Conservation (phyloP, 306 rosid species). For the Fagus crenata region DNA sequence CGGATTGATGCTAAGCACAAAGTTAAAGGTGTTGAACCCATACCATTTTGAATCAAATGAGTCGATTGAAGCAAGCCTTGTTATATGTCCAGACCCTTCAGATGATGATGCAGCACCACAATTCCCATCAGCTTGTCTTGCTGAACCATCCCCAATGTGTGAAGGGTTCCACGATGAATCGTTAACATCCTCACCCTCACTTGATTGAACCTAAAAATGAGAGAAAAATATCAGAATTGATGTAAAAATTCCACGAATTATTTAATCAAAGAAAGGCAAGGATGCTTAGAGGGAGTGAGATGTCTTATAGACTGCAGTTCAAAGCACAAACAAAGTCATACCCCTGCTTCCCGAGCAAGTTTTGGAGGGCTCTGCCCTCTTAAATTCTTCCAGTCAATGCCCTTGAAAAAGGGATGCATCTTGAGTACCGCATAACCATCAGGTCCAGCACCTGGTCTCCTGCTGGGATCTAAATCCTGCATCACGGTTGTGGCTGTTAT, state of each 20-base stretch:
- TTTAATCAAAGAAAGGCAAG: slow-evolving; percentile 13
- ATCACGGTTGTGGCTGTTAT: slow-evolving; percentile 19
- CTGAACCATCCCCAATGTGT: slow-evolving; percentile 69
- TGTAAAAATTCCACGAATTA: background rate
- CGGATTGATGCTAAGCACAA: slow-evolving; percentile 18
- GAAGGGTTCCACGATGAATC: slow-evolving; percentile 83
- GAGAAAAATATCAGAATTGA: slow-evolving; percentile 7
- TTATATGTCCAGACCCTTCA: slow-evolving; percentile 57
- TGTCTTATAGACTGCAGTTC: slow-evolving; percentile 25
- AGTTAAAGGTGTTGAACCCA: slow-evolving; percentile 3
- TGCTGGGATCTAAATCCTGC: slow-evolving; percentile 86
- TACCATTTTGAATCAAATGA: slow-evolving; percentile 99
- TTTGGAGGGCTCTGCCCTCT: slow-evolving; percentile 69
- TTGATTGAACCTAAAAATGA: slow-evolving; percentile 48
- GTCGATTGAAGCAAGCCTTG: slow-evolving; percentile 97
- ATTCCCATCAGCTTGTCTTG: slow-evolving; percentile 52
- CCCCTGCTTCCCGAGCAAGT: slow-evolving; percentile 72
- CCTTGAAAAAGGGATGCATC: slow-evolving; percentile 81
- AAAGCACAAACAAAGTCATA: slow-evolving; percentile 32
- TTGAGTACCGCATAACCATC: slow-evolving; percentile 78
- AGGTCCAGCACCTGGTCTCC: slow-evolving; percentile 90
- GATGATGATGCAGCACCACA: slow-evolving; percentile 59
- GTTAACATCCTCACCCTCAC: slow-evolving; percentile 46
- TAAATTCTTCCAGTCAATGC: slow-evolving; percentile 72
- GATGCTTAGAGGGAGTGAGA: slow-evolving; percentile 4